Evolutionary conservation across 2,329 filamentous ascomycete genomes (phyloP), one percentile per base, ranked within the genome.

Genomic region (Tolypocladium sp.): DNA sequence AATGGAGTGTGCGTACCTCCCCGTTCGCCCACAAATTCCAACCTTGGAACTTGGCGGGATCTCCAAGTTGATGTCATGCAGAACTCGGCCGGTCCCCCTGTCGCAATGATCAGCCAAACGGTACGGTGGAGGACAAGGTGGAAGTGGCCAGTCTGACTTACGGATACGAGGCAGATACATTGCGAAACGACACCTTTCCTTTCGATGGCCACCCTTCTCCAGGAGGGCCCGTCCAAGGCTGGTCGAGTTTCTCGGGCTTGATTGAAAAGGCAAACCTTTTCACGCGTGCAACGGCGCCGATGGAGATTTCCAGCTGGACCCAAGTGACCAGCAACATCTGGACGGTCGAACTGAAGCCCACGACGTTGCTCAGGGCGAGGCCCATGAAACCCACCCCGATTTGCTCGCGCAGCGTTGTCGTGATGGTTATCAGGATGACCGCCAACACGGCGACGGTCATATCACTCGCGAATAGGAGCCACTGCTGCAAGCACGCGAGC

Each of bases 191-290:
- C 30, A 33, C 30, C 30, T 33, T 33, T 33, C 30, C 30, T 33
- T 33, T 33, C 58, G 90, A 87, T 9, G 90, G 87, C 37, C 30
- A 33, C 30, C 30, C 30, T 33, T 33, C 30, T 33, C 8, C 30
- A 33, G 92, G 91, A 12, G 35, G 13, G 6, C 38, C 56, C 3
- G 46, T 61, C 25, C 65, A 63, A 33, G 61, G 59, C 1, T 59
- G 58, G 22, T 57, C 37, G 41, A 53, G 58, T 17, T 68, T 66
- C 0, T 58, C 61, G 2, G 64, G 65, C 0, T 62, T 10, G 0
- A 60, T 27, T 0, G 61, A 63, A 33, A 68, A 68, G 0, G 60
- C 59, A 33, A 33, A 33, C 30, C 9, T 33, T n/a, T 60, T 65
- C 10, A 68, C 62, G 8, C 67, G 60, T 3, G 67, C 59, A 7